phyloP scores from a whole-genome alignment of 345 rosid genomes.

The Iberis pinnata region DNA sequence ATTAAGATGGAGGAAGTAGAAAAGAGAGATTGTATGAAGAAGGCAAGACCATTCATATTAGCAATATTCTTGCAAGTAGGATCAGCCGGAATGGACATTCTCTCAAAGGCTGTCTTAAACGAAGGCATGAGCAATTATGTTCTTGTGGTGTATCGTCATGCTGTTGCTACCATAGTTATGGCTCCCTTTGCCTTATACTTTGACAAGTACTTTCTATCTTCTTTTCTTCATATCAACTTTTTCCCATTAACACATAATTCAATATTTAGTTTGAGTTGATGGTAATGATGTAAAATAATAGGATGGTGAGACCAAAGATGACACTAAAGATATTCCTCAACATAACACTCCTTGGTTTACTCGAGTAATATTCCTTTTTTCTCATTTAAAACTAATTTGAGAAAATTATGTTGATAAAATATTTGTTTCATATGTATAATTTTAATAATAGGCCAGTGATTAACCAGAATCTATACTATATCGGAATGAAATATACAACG shows the following conservation, averaged over 20 bases:
- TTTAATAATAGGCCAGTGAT: conserved; percentile 51
- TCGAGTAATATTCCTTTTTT: conserved; percentile 42
- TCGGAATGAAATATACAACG: conserved; percentile 68
- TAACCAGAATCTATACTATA: conserved; percentile 54
- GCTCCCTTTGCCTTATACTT: conserved; percentile 60
- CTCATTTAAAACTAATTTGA: too few relatives aligned
- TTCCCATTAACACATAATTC: neutral
- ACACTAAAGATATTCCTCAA: conserved; percentile 48
- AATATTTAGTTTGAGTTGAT: neutral
- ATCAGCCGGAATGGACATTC: conserved; percentile 64
- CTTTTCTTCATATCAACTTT: neutral
- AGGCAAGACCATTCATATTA: conserved; percentile 47
- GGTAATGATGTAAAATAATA: conserved; percentile 12
- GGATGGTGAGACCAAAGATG: conserved; percentile 64
- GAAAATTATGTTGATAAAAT: too few relatives aligned
- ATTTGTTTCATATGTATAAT: neutral
- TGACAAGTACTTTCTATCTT: conserved; percentile 35
- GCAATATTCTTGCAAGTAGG: conserved; percentile 64
- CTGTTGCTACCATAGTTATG: conserved; percentile 52
- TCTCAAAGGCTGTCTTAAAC: conserved; percentile 63
- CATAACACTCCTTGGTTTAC: conserved; percentile 41
- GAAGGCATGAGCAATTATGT: conserved; percentile 70
- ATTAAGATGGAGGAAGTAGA: neutral
- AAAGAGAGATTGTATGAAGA: conserved; percentile 16
- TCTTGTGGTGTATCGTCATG: conserved; percentile 67